These are phyloP conservation scores for Ceratocystis destructans DNA, from an alignment of 2,329 filamentous ascomycete genomes.

Conservation along the genomic window DNA sequence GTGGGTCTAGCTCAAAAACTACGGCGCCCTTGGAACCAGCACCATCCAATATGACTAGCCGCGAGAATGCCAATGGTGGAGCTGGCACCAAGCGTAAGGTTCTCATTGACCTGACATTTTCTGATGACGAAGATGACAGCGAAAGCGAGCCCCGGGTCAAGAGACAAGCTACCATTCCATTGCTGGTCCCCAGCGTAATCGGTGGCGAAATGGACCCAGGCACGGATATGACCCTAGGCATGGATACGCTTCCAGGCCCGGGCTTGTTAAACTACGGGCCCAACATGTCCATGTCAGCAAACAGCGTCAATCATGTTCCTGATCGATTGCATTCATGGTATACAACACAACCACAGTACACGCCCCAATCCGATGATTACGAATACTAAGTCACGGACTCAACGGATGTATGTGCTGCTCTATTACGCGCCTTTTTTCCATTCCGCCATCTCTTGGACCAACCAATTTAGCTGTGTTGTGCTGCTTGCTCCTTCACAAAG, in stretches of 20 bases:
- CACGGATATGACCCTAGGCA: background rate
- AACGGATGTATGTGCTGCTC: background rate
- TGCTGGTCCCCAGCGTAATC: no score
- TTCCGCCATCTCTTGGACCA: background rate
- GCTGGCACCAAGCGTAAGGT: constrained; percentile 37
- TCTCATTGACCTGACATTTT: constrained; percentile 47
- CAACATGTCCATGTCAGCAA: background rate
- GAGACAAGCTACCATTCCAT: constrained; percentile 27
- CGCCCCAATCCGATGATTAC: background rate
- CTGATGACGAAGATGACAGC: constrained; percentile 41
- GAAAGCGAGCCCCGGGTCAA: constrained; percentile 36
- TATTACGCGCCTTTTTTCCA: background rate
- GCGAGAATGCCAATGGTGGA: constrained; percentile 21
- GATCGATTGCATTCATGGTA: background rate
- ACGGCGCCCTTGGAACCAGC: background rate
- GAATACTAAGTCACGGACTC: background rate
- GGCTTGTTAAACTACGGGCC: background rate
- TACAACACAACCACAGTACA: background rate
- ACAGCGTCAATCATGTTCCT: background rate
- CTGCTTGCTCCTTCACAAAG: background rate
- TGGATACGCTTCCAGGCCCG: background rate
- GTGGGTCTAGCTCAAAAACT: background rate
- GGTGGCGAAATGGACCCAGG: background rate
- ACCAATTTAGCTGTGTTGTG: background rate
- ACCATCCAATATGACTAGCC: background rate